phyloP scores from a whole-genome alignment of 2,329 filamentous ascomycete species.

The Verticillium nonalfalfae region DNA sequence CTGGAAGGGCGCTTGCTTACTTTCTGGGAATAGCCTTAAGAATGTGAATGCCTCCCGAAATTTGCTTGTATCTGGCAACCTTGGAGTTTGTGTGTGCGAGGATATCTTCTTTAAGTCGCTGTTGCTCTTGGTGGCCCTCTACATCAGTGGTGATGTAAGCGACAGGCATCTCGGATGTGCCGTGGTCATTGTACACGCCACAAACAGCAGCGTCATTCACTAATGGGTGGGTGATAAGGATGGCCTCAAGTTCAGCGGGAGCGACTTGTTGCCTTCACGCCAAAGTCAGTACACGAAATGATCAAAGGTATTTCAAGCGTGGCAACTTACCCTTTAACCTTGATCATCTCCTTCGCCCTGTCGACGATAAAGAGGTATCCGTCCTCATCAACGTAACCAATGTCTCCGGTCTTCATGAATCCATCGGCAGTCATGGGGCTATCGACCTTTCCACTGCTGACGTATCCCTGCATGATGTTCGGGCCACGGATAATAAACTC shows the following conservation, averaged over 20 bases:
- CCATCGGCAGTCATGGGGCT: constrained; percentile 1
- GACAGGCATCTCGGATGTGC: constrained; percentile 6
- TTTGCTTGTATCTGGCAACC: constrained; percentile 5
- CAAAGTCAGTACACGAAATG: background rate
- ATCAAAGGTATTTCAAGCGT: background rate
- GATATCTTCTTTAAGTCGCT: background rate
- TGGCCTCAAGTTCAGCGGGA: constrained; percentile 5
- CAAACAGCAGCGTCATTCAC: constrained; percentile 5
- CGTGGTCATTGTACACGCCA: constrained; percentile 5
- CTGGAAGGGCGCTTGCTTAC: background rate
- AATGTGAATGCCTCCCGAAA: constrained; percentile 3
- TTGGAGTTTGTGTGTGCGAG: background rate
- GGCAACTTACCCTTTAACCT: constrained; percentile 5
- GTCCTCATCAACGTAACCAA: constrained; percentile 4
- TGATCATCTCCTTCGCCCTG: constrained; percentile 9
- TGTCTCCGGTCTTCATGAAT: constrained; percentile 5
- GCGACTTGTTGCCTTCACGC: constrained; percentile 4
- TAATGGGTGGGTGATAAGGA: constrained; percentile 4
- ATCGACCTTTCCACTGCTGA: background rate
- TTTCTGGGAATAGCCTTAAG: constrained; percentile 4
- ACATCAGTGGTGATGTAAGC: constrained; percentile 4
- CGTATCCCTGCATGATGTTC: constrained; percentile 8
- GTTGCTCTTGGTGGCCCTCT: background rate
- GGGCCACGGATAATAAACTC: constrained; percentile 6
- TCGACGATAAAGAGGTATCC: constrained; percentile 7